Evolutionary conservation across 2,329 filamentous ascomycete species (phyloP), one percentile per base, ranked within the genome.

Genomic region (Sphaceloma murrayae): DNA sequence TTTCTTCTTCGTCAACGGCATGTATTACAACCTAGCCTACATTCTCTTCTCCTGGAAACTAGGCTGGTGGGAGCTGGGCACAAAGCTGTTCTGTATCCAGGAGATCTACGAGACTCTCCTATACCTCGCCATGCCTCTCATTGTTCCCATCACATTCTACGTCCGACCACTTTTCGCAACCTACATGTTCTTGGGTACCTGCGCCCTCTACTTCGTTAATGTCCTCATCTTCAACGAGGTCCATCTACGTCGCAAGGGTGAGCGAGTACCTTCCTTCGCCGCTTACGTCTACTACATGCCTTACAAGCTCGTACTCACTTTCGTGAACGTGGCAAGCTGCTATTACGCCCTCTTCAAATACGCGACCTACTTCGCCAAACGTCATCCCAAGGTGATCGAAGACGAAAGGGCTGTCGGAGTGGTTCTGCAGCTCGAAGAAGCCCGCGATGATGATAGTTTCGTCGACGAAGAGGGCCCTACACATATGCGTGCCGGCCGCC

Each of bases 1-100:
- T 39, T 72, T 72, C 55, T 72, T 73, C 56, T 68, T 70, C 43
- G 64, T 70, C 2, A 66, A 67, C 30, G 63, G 69, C 10, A 61
- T 72, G 53, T 70, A 60, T 53, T 67, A 70, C 51, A 67, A 72
- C 49, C 54, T 69, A 50, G 51, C 54, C 3, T 72, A 73, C 44
- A 66, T 73, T 13, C 45, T 72, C 1, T 55, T 54, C 8, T 63
- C 58, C 47, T 73, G 69, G 69, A 66, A 66, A 45, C 57, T 73
- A 5, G 67, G 68, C 3, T 64, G 58, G 56, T 69, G 63, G 60
- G 69, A 72, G 49, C 48, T 72, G n/a, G 67, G 67, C 2, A 59
- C 68, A 1, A 73, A 73, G 54, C 52, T 72, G 8, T 69, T 68
- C 31, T 67, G 72, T 11, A 63, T 68, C 34, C 66, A 70, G 49